Evolutionary conservation across 2,329 filamentous ascomycete species (phyloP), one percentile per base, ranked within the genome.

Genomic region (Mollisia scopiformis): DNA sequence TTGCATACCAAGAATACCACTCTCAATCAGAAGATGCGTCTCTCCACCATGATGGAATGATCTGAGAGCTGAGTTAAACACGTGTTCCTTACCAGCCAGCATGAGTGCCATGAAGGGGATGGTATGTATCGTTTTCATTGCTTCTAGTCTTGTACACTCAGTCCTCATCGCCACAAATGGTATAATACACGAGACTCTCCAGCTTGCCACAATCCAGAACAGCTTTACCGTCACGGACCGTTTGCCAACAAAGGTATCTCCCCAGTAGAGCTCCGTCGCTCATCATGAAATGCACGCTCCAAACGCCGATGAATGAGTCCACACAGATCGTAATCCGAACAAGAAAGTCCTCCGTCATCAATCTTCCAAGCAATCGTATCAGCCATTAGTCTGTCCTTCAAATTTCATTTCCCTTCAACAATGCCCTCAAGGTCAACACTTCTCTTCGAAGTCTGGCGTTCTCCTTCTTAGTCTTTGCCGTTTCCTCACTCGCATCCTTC

Each of bases 371-470:
- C 39, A 43, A 19, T 19, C 10, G 16, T 43, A 16, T 19, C 21
- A 50, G 14, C 16, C 28, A 52, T n/a, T 19, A n/a, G 21, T 23
- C 31, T 28, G 90, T 59, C 75, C 76, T 27, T 47, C 14, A 47
- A 6, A 23, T 5, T 4, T 79, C 86, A 43, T 88, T 88, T n/a
- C 90, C 91, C 73, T 88, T 86, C 50, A 66, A 39, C 19, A 66
- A 21, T 13, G 62, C 50, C 58, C 68, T 67, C 30, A 74, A 46
- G 10, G 67, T 71, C 8, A 89, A 85, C 71, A 93, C 88, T 79
- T 97, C 93, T 69, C 93, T 83, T 79, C 90, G 93, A 69, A 97
- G 76, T 64, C 91, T 82, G 58, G 88, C 85, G 73, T 96, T 97
- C 75, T 98, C 94, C 77, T 91, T 93, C 78, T 92, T 92, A 65